These are phyloP conservation scores for Fusarium sp. DNA, from an alignment of 2,329 filamentous ascomycete species.

Conservation along the genomic window DNA sequence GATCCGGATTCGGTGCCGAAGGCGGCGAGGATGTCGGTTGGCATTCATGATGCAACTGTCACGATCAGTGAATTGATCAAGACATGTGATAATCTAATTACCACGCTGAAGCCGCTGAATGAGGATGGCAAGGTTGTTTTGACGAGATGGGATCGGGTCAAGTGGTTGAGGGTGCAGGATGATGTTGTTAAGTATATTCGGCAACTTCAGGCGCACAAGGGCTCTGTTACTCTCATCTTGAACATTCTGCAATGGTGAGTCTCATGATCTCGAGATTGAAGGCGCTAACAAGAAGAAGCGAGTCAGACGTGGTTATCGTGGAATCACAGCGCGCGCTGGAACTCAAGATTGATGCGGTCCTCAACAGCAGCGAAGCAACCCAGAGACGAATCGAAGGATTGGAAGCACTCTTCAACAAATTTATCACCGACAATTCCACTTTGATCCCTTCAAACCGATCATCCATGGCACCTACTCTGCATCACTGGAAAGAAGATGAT, in stretches of 20 bases:
- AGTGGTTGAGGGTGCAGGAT: conserved; percentile 17
- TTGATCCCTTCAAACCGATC: not conserved
- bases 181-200: conserved; percentile 22
- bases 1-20: conserved; percentile 15
- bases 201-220: conserved; percentile 16
- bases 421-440: conserved; percentile 8
- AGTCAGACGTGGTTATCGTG: conserved; percentile 11
- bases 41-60: conserved; percentile 16
- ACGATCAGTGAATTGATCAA: conserved; percentile 16
- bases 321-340: conserved; percentile 10
- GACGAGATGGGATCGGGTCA: conserved; percentile 1
- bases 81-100: conserved; percentile 6
- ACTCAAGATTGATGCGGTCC: conserved; percentile 8
- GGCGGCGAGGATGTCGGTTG: conserved; percentile 9
- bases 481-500: not conserved
- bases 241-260: conserved; percentile 14
- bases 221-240: conserved; percentile 15
- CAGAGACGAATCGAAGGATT: conserved; percentile 1
- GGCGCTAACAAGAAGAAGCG: not conserved
- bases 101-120: not conserved
- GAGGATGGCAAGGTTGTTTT: not conserved
- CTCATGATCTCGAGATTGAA: fast-evolving
- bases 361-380: conserved; percentile 1
- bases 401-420: conserved; percentile 16
- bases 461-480: not conserved